Conservation (phyloP, 164 flowering plant genomes). For the Annona squamosa region DNA sequence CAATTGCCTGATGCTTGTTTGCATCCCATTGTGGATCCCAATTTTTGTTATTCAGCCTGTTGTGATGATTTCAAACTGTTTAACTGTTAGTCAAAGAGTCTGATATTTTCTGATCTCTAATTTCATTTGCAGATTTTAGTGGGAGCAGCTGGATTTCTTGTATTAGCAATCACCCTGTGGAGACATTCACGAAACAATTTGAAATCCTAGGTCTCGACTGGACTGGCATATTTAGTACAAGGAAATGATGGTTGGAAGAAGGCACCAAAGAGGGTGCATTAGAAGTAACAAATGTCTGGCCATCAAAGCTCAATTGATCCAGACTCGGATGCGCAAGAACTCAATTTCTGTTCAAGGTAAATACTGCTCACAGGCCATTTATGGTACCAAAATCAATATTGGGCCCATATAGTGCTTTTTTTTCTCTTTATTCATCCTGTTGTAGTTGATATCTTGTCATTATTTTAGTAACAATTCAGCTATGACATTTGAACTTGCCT, state of each 20-base stretch:
- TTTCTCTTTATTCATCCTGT: too few species aligned
- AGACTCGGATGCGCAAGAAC: background rate
- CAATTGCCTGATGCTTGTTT: background rate
- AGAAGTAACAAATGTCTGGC: background rate
- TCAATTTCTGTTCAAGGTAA: background rate
- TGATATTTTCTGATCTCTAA: background rate
- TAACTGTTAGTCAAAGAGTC: background rate
- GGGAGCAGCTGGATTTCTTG: slow-evolving; percentile 41
- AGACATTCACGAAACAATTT: slow-evolving; percentile 41
- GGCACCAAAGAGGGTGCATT: background rate
- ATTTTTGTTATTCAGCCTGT: background rate
- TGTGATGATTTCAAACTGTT: background rate
- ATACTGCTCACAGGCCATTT: background rate
- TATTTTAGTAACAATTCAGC: too few species aligned
- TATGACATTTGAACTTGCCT: too few species aligned
- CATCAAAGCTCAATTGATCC: background rate
- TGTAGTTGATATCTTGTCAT: too few species aligned
- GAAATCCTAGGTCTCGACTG: slow-evolving; percentile 16
- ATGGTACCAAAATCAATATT: background rate
- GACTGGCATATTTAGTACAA: background rate
- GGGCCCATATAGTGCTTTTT: too few species aligned
- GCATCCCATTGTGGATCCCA: too few species aligned
- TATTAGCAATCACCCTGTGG: slow-evolving; percentile 53
- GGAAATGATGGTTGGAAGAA: background rate
- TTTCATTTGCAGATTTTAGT: slow-evolving; percentile 39